These are phyloP conservation scores for Neurospora sublineolata DNA, from an alignment of 495 filamentous ascomycete genomes.

Conservation along the genomic window DNA sequence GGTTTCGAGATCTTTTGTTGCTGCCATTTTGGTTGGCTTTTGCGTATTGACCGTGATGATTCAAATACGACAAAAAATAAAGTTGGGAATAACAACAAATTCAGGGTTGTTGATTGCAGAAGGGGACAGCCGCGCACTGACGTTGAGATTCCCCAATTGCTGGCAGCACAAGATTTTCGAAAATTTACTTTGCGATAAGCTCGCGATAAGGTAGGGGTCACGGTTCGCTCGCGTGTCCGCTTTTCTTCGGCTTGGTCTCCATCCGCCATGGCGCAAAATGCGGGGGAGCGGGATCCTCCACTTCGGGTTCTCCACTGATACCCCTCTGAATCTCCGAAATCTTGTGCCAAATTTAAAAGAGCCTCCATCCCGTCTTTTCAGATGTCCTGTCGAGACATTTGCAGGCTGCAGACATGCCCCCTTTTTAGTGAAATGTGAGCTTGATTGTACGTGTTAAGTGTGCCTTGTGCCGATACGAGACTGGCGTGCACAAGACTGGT, in stretches of 20 bases:
- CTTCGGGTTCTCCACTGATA: not conserved
- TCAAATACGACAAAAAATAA: not conserved
- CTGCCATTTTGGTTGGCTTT: not conserved
- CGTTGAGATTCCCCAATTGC: not conserved
- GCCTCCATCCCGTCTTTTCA: not conserved
- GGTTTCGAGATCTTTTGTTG: conserved; percentile 6
- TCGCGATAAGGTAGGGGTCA: conserved; percentile 5
- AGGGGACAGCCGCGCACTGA: not conserved
- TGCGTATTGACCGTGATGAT: not conserved
- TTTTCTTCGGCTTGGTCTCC: not conserved
- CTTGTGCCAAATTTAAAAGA: not conserved
- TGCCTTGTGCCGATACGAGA: not conserved
- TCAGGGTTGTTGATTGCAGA: not conserved
- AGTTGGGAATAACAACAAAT: not conserved
- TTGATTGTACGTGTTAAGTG: not conserved
- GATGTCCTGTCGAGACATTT: not conserved
- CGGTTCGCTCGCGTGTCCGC: not conserved
- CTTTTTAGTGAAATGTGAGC: not conserved
- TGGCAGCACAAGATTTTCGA: not conserved
- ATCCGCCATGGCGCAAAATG: conserved; percentile 2
- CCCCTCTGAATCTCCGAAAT: not conserved
- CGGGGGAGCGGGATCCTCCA: conserved; percentile 3
- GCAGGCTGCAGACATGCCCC: not conserved
- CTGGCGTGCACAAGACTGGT: not conserved
- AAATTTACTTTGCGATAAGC: conserved; percentile 18